Base-by-base conservation (phyloP, 2,329 filamentous ascomycete species). In the Blastomyces percursus region DNA sequence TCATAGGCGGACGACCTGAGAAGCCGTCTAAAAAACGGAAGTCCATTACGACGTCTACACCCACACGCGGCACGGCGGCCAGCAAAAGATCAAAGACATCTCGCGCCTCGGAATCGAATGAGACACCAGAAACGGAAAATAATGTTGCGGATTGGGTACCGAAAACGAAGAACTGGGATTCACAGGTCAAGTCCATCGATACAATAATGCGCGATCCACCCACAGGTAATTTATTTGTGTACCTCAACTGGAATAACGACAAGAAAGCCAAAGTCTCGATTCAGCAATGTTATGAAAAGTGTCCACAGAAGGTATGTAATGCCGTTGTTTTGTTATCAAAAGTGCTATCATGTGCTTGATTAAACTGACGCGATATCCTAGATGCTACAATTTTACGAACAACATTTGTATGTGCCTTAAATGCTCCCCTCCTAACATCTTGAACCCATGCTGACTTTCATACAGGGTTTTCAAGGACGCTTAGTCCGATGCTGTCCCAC, bases 301-400 rank as follows among this genome's bases (percentile, higher is more conserved):
- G 77, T 63, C 79, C 79, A 0, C 66, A 69, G 63, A 74, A 74
- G 68, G 76, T 76, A 69, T 67, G 69, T n/a, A 65, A 24, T 35
- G 19, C 14, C 2, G 21, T 46, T 2, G 19, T 50, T 64, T 61
- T 11, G 11, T 21, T 8, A 7, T 9, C 8, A 44, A 42, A 19
- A 30, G 42, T 48, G 38, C n/a, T 46, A 35, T 24, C 8, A 7
- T 51, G 19, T 12, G 6, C 9, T 32, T 16, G 27, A 12, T 38
- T 46, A n/a, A 27, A 21, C 46, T 60, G 48, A 60, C n/a, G 21
- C 3, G 16, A 52, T 9, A 16, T 54, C 19, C 11, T 61, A 78
- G 73, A 80, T 81, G 78, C 74, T 80, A 12, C 70, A 74, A 63
- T 81, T 80, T 61, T 81, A 80, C 63, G 78, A 81, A 68, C 68